A percentile compares a stretch with the other conserved stretches of the same genome.
Conservation (phyloP, 257 asterid genomes). For the Forsythia suspensa region DNA sequence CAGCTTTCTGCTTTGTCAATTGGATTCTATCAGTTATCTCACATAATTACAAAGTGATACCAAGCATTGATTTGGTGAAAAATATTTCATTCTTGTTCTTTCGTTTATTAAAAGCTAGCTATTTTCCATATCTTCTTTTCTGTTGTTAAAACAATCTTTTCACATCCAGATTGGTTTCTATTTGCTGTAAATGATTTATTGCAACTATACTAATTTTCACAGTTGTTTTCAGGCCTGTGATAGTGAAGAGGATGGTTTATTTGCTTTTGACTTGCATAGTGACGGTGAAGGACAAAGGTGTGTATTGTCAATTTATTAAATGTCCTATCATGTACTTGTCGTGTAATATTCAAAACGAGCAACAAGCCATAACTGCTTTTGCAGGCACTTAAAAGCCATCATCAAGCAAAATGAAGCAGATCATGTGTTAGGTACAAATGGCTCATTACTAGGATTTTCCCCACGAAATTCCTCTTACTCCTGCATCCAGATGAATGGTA, state of each 20-base stretch:
- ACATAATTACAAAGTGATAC: too few species aligned
- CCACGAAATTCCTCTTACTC: constrained; percentile 41
- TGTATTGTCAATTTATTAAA: constrained; percentile 6
- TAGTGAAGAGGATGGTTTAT: constrained; percentile 69
- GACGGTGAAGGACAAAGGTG: constrained; percentile 86
- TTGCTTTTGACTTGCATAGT: constrained; percentile 79
- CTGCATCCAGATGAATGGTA: constrained; percentile 51
- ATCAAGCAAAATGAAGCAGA: constrained; percentile 31
- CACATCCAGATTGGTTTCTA: too few species aligned
- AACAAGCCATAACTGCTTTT: constrained; percentile 6
- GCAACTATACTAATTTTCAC: background rate
- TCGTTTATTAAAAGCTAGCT: too few species aligned
- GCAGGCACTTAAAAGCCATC: constrained; percentile 55
- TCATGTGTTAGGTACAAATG: constrained; percentile 34
- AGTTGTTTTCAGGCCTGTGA: constrained; percentile 66
- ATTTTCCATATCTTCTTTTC: too few species aligned
- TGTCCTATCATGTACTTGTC: background rate
- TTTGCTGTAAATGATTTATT: too few species aligned
- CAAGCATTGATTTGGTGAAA: too few species aligned
- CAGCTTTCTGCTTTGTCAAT: background rate
- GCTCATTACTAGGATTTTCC: constrained; percentile 38
- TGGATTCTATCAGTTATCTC: too few species aligned
- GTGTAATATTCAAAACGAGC: constrained; percentile 10
- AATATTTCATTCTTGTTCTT: too few species aligned
- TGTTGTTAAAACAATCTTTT: too few species aligned